phyloP scores from a whole-genome alignment of 2,329 filamentous ascomycete species.

The Xylariaceae sp. region DNA sequence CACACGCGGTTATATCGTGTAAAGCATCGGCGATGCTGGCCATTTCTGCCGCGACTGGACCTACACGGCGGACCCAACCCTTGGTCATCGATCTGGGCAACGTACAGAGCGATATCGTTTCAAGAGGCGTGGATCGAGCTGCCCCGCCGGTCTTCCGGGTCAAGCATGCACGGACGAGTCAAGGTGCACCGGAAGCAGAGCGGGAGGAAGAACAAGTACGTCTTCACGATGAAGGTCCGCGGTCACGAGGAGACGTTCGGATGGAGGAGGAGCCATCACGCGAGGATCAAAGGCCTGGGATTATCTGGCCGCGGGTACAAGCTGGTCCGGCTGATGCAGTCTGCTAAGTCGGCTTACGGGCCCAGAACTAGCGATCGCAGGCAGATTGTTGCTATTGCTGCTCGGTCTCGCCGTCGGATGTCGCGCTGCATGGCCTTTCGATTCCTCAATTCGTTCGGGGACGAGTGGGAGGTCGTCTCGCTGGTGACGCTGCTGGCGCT shows the following conservation, averaged over 20 bases:
- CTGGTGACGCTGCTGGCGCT: slow-evolving; percentile 11
- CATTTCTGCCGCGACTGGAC: slow-evolving; percentile 5
- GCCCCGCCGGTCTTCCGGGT: slow-evolving; percentile 3
- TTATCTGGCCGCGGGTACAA: slow-evolving; percentile 14
- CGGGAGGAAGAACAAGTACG: slow-evolving; percentile 10
- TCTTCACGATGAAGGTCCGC: slow-evolving; percentile 13
- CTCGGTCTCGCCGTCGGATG: background rate
- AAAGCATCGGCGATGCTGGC: slow-evolving; percentile 7
- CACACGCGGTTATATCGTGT: slow-evolving; percentile 10
- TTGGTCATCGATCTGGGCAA: slow-evolving; percentile 12
- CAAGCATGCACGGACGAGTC: slow-evolving; percentile 9
- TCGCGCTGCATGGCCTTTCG: slow-evolving; percentile 3
- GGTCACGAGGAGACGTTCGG: slow-evolving; percentile 10
- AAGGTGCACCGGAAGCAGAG: slow-evolving; percentile 7
- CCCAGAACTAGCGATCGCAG: slow-evolving; percentile 10
- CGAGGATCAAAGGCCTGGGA: slow-evolving; percentile 8
- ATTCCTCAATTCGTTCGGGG: slow-evolving; percentile 8
- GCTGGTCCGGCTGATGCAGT: slow-evolving; percentile 5
- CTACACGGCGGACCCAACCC: slow-evolving; percentile 4
- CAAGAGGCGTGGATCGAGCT: slow-evolving; percentile 11
- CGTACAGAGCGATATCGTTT: slow-evolving; percentile 3
- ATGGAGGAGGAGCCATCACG: slow-evolving; percentile 15
- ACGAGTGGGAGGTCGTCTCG: slow-evolving; percentile 15
- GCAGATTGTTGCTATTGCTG: slow-evolving; percentile 15
- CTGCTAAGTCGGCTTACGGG: background rate